Evolutionary conservation across 257 asterid genomes (phyloP), one percentile per base, ranked within the genome.

Genomic region (Rauvolfia tetraphylla): DNA sequence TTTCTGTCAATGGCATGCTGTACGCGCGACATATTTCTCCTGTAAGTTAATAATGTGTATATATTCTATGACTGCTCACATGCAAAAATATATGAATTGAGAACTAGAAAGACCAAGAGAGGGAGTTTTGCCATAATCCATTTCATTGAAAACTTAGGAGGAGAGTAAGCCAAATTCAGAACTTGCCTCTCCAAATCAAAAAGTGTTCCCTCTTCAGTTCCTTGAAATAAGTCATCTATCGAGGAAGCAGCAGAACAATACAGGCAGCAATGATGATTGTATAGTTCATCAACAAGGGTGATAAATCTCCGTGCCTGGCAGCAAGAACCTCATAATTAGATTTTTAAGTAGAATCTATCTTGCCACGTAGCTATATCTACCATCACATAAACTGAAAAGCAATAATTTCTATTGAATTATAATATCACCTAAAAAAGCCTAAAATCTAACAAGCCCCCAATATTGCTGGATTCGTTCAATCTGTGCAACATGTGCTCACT

Each of bases 251-350:
- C 97, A 31, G 91, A 86, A 79, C 96, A 92, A 75, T 85, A 89
- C 39, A 95, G 85, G 84, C 96, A 79, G 83, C 99, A 95, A 74
- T 92, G 99, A 72, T 92, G 92, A 85, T 95, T 95, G 96, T 95
- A 95, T 82, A 95, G 74, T 82, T 95, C 99, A 82, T 95, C 99
- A n/a, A 95, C 44, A 48, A 95, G 96, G 66, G 97, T 92, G 87
- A 95, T 95, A 84, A 95, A 95, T 85, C 99, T 89, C 83, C 99
- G 84, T 14, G 99, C 99, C 99, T 95, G 90, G 71, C 61, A 71
- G 41, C 62, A 49, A 79, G 75, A 78, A 53, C 33, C 18, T 41
- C 20, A 38, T 48, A 17, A 29, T 39, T n/a, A 38, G 68, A 51
- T 13, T 29, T 8, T 8, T 54, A 61, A 34, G 39, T 31, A n/a